Conservation (phyloP, 2,329 filamentous ascomycete species). For the Pseudogymnoascus sp. region DNA sequence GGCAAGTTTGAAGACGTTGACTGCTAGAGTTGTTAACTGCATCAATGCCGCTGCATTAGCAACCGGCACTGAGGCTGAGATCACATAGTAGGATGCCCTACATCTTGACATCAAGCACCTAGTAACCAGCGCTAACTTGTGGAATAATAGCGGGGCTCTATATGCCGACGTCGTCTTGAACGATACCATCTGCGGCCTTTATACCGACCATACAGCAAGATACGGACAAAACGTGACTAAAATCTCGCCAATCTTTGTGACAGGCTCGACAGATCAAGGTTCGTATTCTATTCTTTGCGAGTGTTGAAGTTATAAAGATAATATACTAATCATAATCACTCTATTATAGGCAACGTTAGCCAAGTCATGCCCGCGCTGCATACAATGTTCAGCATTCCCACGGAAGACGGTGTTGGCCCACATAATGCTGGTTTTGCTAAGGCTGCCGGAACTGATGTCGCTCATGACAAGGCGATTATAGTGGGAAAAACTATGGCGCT, state of each 20-base stretch:
- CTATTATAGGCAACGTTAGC: constrained; percentile 45
- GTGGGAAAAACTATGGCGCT: constrained; percentile 43
- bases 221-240: constrained; percentile 31
- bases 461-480: constrained; percentile 39
- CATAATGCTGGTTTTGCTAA: constrained; percentile 47
- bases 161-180: constrained; percentile 52
- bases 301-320: background rate
- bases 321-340: background rate
- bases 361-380: constrained; percentile 50
- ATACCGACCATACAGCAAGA: constrained; percentile 39
- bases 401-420: constrained; percentile 39
- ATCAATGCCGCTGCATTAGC: constrained; percentile 41
- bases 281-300: constrained; percentile 37
- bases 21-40: constrained; percentile 37
- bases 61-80: constrained; percentile 42
- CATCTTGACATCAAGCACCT: background rate
- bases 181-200: constrained; percentile 38
- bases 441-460: constrained; percentile 41
- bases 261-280: constrained; percentile 42
- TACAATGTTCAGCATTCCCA: constrained; percentile 43
- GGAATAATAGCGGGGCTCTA: constrained; percentile 25
- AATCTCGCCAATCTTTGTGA: constrained; percentile 35
- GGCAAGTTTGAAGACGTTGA: constrained; percentile 34
- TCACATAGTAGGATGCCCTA: constrained; percentile 28
- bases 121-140: background rate